A percentile compares a stretch with the other conserved stretches of the same genome.
These are phyloP conservation scores for Phyllosticta citrichinensis DNA, from an alignment of 2,329 filamentous ascomycete species.

Conservation along the genomic window DNA sequence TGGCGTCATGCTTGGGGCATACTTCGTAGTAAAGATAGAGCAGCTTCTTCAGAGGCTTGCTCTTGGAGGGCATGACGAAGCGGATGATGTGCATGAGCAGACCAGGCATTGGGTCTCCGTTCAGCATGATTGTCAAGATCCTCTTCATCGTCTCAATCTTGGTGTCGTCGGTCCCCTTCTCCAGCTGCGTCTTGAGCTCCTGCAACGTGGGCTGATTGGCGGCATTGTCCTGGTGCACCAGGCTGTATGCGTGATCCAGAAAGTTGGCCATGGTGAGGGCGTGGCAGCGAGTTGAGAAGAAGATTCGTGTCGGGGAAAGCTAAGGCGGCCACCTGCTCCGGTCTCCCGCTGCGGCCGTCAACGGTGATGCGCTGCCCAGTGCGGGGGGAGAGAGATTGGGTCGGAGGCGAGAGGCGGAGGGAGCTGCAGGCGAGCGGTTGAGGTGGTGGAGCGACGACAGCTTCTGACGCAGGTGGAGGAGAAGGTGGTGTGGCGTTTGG, in stretches of 20 bases:
- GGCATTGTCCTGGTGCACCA: conserved; percentile 96
- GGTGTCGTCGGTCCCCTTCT: conserved; percentile 86
- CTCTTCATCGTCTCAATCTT: conserved; percentile 85
- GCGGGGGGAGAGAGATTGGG: conserved; percentile 1
- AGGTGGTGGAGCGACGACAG: not conserved
- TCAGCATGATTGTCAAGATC: conserved; percentile 94
- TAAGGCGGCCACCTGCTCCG: conserved; percentile 16
- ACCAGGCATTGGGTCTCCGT: conserved; percentile 90
- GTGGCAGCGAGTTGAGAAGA: not conserved
- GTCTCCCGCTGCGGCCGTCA: conserved; percentile 20
- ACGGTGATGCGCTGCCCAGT: conserved; percentile 13
- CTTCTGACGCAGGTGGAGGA: not conserved
- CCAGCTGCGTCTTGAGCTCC: conserved; percentile 84
- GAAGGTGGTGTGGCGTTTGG: conserved; percentile 6
- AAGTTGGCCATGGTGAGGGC: conserved; percentile 73
- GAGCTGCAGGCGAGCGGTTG: not conserved
- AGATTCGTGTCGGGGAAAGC: not conserved
- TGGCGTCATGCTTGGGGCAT: conserved; percentile 86
- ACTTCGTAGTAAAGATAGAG: conserved; percentile 99
- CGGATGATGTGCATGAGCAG: conserved; percentile 99
- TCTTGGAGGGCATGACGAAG: conserved; percentile 98
- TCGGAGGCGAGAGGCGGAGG: not conserved
- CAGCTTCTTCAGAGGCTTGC: conserved; percentile 93
- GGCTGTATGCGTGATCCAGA: conserved; percentile 87
- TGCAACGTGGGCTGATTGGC: conserved; percentile 83